Conservation (phyloP, 2,329 filamentous ascomycete species). For the Cylindrodendrum hubeiense region DNA sequence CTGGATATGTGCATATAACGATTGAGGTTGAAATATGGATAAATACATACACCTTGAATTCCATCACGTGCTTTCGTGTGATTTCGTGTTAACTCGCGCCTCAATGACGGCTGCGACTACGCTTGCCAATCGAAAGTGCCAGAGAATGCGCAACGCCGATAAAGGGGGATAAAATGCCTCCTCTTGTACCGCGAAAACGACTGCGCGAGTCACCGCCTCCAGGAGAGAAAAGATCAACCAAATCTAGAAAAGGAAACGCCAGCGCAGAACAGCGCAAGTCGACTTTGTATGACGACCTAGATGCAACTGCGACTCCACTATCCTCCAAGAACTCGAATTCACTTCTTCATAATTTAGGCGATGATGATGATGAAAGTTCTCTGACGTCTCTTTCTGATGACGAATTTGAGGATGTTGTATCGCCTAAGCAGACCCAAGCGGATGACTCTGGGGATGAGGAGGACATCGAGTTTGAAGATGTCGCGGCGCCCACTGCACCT, state of each 20-base stretch:
- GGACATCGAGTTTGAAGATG: conserved; percentile 71
- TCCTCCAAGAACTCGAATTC: conserved; percentile 58
- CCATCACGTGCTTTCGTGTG: conserved; percentile 37
- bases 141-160: conserved; percentile 28
- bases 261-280: conserved; percentile 57
- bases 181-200: conserved; percentile 76
- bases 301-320: conserved; percentile 60
- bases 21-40: not conserved
- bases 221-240: conserved; percentile 45
- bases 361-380: conserved; percentile 57
- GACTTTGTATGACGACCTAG: conserved; percentile 72
- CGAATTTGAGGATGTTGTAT: conserved; percentile 64
- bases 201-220: conserved; percentile 61
- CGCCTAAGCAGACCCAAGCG: conserved; percentile 56
- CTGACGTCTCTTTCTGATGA: conserved; percentile 68
- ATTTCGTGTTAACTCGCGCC: conserved; percentile 32
- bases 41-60: not conserved
- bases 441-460: conserved; percentile 50
- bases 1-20: not conserved
- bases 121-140: not conserved
- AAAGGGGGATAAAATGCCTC: conserved; percentile 67
- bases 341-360: conserved; percentile 57
- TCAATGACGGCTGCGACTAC: conserved; percentile 22
- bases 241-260: conserved; percentile 35
- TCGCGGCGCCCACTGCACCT: conserved; percentile 72